Base-by-base conservation (phyloP, 1,284 basidiomycete species). In the Athelia sp. region DNA sequence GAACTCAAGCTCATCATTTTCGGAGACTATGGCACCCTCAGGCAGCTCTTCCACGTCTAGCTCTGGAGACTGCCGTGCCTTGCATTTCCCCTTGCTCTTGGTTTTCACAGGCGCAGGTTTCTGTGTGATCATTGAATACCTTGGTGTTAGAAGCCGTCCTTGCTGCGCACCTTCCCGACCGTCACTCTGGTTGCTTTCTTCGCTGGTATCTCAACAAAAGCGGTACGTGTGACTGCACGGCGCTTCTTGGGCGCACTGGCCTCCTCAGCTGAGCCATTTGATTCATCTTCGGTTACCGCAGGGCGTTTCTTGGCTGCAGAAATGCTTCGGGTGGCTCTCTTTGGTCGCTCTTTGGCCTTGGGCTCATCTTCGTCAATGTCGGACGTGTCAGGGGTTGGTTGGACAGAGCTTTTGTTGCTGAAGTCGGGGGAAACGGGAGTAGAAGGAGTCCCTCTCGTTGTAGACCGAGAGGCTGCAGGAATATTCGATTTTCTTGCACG, bases 151-250 rank as follows among this genome's bases (percentile, higher is more conserved):
- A 24, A 34, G 38, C 44, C 10, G 19, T 45, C 14, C 10, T 14
- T 17, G 13, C 17, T 43, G 50, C 64, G 58, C 55, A 70, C 76
- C 71, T 72, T 70, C 59, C 61, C 58, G 56, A 68, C 70, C 26
- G 13, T 50, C 59, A n/a, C 21, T 43, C 52, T 29, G n/a, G 29
- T 56, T 45, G 51, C 54, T 17, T 31, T 46, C 22, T 46, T 56
- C 23, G 51, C 15, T 26, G 62, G 60, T 38, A 80, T 64, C 57
- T 77, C 74, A 50, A 82, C 74, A 58, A 71, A 82, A 23, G 69
- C 72, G 50, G 61, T 55, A 43, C 67, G 66, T 40, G 62, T 58
- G 17, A 69, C 51, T 24, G 61, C 66, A 54, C 79, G 71, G 47
- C 78, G 75, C 59, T 82, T 85, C 10, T 26, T 36, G 17, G 34